phyloP scores from a whole-genome alignment of 164 flowering plant species.

The Akebia trifoliata region DNA sequence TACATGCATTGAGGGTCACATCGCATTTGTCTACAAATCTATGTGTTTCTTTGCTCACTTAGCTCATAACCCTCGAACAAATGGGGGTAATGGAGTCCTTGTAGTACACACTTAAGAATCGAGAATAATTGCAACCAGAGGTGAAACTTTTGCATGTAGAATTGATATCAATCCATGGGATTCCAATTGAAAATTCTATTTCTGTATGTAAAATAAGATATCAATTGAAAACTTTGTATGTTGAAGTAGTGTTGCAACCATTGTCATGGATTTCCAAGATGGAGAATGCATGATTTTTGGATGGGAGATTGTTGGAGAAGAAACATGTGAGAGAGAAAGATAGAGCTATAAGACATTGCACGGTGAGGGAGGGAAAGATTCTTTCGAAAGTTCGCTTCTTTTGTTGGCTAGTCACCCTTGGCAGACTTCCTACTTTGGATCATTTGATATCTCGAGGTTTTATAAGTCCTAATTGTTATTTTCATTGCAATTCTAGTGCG shows the following conservation, averaged over 20 bases:
- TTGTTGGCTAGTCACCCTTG: too few species aligned
- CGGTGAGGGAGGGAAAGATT: too few species aligned
- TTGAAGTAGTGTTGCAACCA: conserved; percentile 15
- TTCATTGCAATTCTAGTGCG: too few species aligned
- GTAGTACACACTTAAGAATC: conserved; percentile 74
- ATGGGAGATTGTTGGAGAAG: conserved; percentile 11
- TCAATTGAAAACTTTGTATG: too few species aligned
- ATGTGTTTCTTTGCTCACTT: conserved; percentile 68
- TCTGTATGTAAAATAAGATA: too few species aligned
- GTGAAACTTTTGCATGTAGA: conserved; percentile 74
- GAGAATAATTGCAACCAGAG: conserved; percentile 72
- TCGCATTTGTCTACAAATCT: conserved; percentile 79
- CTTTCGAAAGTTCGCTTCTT: too few species aligned
- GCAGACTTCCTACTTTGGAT: too few species aligned
- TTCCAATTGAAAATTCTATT: too few species aligned
- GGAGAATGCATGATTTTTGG: conserved; percentile 21
- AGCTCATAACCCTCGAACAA: conserved; percentile 71
- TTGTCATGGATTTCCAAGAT: conserved; percentile 22
- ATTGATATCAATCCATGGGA: conserved; percentile 81
- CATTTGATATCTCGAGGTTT: too few species aligned
- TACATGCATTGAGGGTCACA: conserved; percentile 91
- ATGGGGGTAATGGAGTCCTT: conserved; percentile 67
- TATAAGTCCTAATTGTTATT: too few species aligned
- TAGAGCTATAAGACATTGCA: background rate
- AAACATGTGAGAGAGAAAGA: too few species aligned